phyloP scores from a whole-genome alignment of 352 stramenopile species.

The Globisporangium canariense region DNA sequence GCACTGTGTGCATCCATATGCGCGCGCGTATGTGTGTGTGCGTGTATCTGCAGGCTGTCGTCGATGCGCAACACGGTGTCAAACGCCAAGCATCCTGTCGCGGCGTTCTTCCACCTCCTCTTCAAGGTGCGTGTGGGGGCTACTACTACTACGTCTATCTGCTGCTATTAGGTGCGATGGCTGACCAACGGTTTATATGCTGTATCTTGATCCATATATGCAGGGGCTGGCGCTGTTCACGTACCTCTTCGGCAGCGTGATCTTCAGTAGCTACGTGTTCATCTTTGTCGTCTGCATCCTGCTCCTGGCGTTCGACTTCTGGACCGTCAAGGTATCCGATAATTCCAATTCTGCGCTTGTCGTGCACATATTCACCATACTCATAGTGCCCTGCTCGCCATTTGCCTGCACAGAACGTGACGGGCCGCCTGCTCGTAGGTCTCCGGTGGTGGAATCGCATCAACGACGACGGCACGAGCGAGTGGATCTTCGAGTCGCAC shows the following conservation, averaged over 20 bases:
- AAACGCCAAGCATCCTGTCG: slow-evolving; percentile 90
- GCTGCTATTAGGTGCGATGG: neutral
- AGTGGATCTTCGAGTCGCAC: slow-evolving; percentile 97
- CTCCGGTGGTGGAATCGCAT: slow-evolving; percentile 98
- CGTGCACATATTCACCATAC: neutral
- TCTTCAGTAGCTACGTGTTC: slow-evolving; percentile 94
- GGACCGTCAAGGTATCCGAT: slow-evolving; percentile 91
- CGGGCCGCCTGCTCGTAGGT: slow-evolving; percentile 88
- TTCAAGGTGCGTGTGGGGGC: slow-evolving; percentile 86
- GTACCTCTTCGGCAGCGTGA: slow-evolving; percentile 93
- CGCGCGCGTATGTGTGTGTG: neutral
- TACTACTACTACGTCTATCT: neutral
- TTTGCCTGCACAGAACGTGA: slow-evolving; percentile 63
- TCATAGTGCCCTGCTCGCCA: neutral
- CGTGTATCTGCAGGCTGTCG: slow-evolving; percentile 37
- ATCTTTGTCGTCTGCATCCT: slow-evolving; percentile 97
- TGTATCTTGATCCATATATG: neutral
- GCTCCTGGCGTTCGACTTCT: slow-evolving; percentile 97
- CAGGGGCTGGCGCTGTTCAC: slow-evolving; percentile 84
- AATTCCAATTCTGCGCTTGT: neutral
- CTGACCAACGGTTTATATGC: neutral
- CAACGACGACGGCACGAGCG: slow-evolving; percentile 91
- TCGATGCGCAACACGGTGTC: slow-evolving; percentile 70
- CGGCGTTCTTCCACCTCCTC: slow-evolving; percentile 95
- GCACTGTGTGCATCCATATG: neutral